Conservation (phyloP, 75 land plant genomes). For the Gnetum montanum region DNA sequence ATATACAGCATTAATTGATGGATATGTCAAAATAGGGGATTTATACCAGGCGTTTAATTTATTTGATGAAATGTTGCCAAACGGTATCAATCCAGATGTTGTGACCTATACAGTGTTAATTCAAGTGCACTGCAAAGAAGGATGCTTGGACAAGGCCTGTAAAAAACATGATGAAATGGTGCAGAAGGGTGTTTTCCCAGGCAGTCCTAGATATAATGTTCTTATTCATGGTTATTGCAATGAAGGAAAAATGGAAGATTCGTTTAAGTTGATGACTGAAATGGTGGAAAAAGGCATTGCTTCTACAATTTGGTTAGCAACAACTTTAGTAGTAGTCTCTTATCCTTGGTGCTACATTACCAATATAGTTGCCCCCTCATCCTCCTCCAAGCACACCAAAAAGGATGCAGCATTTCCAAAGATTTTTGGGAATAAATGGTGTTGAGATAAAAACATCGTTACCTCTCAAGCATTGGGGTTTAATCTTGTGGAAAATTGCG, state of each 20-base stretch:
- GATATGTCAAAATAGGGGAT: constrained; percentile 19
- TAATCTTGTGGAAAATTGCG: too few relatives aligned
- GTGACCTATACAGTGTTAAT: constrained; percentile 22
- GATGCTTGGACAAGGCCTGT: constrained; percentile 15
- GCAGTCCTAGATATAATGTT: constrained; percentile 20
- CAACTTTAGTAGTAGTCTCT: too few relatives aligned
- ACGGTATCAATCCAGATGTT: constrained; percentile 29
- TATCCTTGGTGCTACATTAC: too few relatives aligned
- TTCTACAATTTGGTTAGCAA: too few relatives aligned
- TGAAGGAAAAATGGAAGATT: constrained; percentile 24
- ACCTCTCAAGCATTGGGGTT: too few relatives aligned
- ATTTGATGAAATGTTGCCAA: constrained; percentile 34
- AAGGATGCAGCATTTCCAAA: too few relatives aligned
- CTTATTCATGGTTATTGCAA: constrained; percentile 41
- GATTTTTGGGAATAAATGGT: too few relatives aligned
- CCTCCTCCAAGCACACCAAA: too few relatives aligned
- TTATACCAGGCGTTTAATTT: constrained; percentile 19
- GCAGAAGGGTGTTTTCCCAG: constrained; percentile 17
- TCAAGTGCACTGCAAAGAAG: constrained; percentile 19
- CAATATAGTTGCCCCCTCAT: too few relatives aligned
- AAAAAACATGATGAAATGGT: constrained; percentile 25
- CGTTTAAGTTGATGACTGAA: constrained; percentile 15
- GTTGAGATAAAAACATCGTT: too few relatives aligned
- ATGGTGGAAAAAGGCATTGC: constrained; percentile 22
- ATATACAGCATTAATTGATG: constrained; percentile 34